Evolutionary conservation across 257 asterid species (phyloP).

Genomic region (Dorcoceras hygrometricum): DNA sequence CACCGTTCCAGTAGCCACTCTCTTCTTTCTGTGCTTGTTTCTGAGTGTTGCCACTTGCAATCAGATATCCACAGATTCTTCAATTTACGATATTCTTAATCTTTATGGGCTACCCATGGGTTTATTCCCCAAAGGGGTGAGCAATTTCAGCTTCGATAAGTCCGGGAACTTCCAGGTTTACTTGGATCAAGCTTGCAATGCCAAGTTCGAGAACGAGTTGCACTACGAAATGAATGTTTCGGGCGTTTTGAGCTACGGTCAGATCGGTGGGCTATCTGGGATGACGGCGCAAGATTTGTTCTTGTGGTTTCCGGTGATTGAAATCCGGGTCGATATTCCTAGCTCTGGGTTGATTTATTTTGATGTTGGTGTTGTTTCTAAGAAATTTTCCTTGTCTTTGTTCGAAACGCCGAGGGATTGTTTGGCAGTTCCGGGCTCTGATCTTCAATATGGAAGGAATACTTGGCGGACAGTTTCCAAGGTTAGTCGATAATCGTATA

Average conservation of each 20-base stretch:
- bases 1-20: constrained; percentile 19
- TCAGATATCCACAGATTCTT: constrained; percentile 26
- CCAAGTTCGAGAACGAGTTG: constrained; percentile 80
- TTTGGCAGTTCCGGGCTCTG: constrained; percentile 52
- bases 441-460: constrained; percentile 42
- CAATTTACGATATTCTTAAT: constrained; percentile 65
- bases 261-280: constrained; percentile 71
- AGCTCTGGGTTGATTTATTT: constrained; percentile 93
- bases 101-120: constrained; percentile 83
- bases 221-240: constrained; percentile 70
- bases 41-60: constrained; percentile 16
- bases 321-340: constrained; percentile 82
- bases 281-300: constrained; percentile 94
- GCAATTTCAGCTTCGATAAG: constrained; percentile 50
- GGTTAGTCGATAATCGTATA: constrained; percentile 31
- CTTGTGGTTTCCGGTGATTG: constrained; percentile 86
- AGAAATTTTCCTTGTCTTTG: constrained; percentile 83
- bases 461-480: constrained; percentile 33
- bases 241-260: constrained; percentile 58
- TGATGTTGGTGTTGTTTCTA: constrained; percentile 88
- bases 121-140: constrained; percentile 81
- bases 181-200: constrained; percentile 76
- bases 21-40: constrained; percentile 24
- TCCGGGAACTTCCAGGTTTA: constrained; percentile 69
- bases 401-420: constrained; percentile 91